A percentile compares a stretch with the other conserved stretches of the same genome.
Evolutionary conservation across 1,284 basidiomycete species (phyloP).

Genomic region (Peniophora sp.): DNA sequence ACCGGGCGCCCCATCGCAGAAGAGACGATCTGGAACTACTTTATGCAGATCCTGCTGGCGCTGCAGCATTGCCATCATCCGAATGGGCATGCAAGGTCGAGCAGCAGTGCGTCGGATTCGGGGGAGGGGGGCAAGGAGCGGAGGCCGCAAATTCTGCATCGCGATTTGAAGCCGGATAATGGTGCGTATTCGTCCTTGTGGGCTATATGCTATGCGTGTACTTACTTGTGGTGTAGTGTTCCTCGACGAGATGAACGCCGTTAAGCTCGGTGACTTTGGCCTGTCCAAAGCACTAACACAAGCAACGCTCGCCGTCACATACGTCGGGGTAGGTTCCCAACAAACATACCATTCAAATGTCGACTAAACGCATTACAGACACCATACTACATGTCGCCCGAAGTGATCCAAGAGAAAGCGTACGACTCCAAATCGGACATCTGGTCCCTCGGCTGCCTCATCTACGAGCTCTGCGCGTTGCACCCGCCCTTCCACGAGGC

Average conservation of each 20-base stretch:
- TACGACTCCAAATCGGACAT: constrained; percentile 98
- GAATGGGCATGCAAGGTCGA: constrained; percentile 40
- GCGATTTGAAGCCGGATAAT: constrained; percentile 96
- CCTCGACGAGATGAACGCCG: constrained; percentile 67
- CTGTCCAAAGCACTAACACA: constrained; percentile 86
- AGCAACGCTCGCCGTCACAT: constrained; percentile 88
- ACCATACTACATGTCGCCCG: constrained; percentile 98
- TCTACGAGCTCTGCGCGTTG: constrained; percentile 91
- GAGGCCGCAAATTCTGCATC: constrained; percentile 80
- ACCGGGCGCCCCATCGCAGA: constrained; percentile 71
- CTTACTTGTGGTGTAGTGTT: constrained; percentile 52
- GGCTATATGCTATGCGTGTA: constrained; percentile 1
- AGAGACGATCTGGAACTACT: constrained; percentile 92
- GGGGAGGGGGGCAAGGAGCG: constrained; percentile 35
- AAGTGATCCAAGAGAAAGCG: constrained; percentile 91
- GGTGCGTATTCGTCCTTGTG: constrained; percentile 40
- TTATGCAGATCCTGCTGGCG: constrained; percentile 88
- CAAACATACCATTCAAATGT: not conserved
- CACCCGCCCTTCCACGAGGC: constrained; percentile 90
- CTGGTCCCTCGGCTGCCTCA: constrained; percentile 94
- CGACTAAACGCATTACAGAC: constrained; percentile 44
- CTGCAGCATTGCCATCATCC: constrained; percentile 89
- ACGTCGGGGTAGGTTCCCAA: constrained; percentile 87
- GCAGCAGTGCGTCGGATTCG: constrained; percentile 29
- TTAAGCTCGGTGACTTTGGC: constrained; percentile 96